Conservation (phyloP, 2,329 filamentous ascomycete species). For the Conoideocrella luteorostrata region DNA sequence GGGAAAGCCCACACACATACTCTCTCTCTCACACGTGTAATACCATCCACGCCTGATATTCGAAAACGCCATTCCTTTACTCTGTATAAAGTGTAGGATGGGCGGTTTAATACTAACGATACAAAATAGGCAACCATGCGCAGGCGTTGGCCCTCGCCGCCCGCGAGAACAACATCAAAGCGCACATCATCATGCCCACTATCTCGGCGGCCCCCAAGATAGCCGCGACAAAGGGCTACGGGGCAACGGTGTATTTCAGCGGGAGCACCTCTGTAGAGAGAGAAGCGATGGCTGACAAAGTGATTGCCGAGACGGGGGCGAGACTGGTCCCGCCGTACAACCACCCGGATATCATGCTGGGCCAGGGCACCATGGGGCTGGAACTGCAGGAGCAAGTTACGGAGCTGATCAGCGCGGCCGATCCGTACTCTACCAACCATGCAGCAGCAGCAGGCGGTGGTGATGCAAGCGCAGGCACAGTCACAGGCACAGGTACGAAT, state of each 20-base stretch:
- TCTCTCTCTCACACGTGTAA: background rate
- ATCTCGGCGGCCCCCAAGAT: slow-evolving; percentile 84
- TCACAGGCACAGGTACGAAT: slow-evolving; percentile 8
- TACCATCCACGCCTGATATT: too few relatives aligned
- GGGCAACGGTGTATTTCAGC: slow-evolving; percentile 72
- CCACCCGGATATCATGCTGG: slow-evolving; percentile 84
- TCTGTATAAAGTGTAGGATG: too few relatives aligned
- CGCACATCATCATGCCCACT: slow-evolving; percentile 87
- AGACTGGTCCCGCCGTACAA: slow-evolving; percentile 85
- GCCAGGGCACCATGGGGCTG: slow-evolving; percentile 83
- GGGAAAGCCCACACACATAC: background rate
- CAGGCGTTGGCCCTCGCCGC: slow-evolving; percentile 88
- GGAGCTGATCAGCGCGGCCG: slow-evolving; percentile 37
- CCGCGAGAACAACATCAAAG: slow-evolving; percentile 62
- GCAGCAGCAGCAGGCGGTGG: too few relatives aligned
- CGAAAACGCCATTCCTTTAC: too few relatives aligned
- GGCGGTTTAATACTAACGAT: too few relatives aligned
- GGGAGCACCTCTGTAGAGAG: slow-evolving; percentile 76
- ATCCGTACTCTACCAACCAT: slow-evolving; percentile 2
- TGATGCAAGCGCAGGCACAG: too few relatives aligned
- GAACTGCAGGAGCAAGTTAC: slow-evolving; percentile 73
- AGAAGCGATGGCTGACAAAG: slow-evolving; percentile 65
- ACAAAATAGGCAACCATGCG: slow-evolving; percentile 81
- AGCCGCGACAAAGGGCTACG: slow-evolving; percentile 71
- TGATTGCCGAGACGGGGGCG: slow-evolving; percentile 67